A percentile compares a stretch with the other conserved stretches of the same genome.
phyloP scores from a whole-genome alignment of 805 yeast species.

The Isabelozyma pseudorhagii region DNA sequence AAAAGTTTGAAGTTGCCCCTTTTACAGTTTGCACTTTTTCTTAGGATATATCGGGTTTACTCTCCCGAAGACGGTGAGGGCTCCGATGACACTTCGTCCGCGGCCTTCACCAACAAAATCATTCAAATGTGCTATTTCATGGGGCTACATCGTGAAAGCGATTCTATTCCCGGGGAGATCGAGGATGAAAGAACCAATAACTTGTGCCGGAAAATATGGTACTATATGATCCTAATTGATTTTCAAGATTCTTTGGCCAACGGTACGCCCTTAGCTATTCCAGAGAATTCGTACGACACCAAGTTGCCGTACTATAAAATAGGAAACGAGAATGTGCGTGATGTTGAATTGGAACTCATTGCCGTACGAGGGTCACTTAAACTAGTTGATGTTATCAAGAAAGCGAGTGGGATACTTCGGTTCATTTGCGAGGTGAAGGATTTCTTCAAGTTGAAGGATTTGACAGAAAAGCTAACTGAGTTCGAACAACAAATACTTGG shows the following conservation, averaged over 20 bases:
- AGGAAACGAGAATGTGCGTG: constrained; percentile 27
- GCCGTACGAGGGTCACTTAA: constrained; percentile 12
- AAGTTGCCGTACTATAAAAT: constrained; percentile 6
- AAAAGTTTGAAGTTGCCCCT: constrained; percentile 40
- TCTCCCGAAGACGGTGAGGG: constrained; percentile 55
- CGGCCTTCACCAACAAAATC: constrained; percentile 20
- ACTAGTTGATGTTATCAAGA: constrained; percentile 6
- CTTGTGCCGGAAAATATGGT: constrained; percentile 61
- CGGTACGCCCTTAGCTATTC: not conserved
- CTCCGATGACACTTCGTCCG: constrained; percentile 28
- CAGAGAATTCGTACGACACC: constrained; percentile 1
- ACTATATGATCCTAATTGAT: constrained; percentile 27
- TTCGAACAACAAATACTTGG: constrained; percentile 6
- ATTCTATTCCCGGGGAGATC: constrained; percentile 14
- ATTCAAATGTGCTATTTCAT: constrained; percentile 44
- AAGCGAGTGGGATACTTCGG: too few relatives aligned
- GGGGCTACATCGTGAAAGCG: constrained; percentile 47
- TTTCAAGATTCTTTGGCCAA: constrained; percentile 5
- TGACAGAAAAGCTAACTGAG: constrained; percentile 8
- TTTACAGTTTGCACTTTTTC: constrained; percentile 59
- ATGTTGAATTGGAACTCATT: constrained; percentile 28
- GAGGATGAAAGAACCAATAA: constrained; percentile 24
- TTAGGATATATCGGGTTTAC: constrained; percentile 50
- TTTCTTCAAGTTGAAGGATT: constrained; percentile 10
- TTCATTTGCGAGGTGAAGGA: constrained; percentile 12